Percentiles rank a stretch among this genome's conserved stretches.
Conservation (phyloP, 345 rosid genomes). For the Mallotus nudiflorus region DNA sequence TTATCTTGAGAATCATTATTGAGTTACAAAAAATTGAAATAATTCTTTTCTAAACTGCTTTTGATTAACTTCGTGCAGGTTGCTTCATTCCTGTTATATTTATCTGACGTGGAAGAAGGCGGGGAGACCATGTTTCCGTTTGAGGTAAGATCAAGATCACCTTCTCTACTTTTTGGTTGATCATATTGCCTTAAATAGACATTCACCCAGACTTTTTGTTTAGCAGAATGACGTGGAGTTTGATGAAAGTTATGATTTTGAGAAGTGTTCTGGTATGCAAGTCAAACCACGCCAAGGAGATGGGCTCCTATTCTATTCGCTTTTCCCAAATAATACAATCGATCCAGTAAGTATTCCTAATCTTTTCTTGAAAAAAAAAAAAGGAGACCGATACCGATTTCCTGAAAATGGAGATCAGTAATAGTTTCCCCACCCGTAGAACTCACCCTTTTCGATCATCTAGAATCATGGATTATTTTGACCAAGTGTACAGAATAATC, state of each 20-base stretch:
- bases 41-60: neutral
- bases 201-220: constrained; percentile 8
- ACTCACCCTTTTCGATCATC: neutral
- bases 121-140: constrained; percentile 71
- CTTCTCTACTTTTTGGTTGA: constrained; percentile 5
- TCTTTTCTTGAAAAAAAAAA: neutral
- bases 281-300: constrained; percentile 67
- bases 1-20: neutral
- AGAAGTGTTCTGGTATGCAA: constrained; percentile 52
- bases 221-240: constrained; percentile 47
- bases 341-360: constrained; percentile 39
- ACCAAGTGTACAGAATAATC: too few relatives aligned
- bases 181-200: constrained; percentile 5
- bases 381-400: neutral
- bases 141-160: constrained; percentile 45
- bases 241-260: constrained; percentile 48
- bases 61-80: constrained; percentile 35
- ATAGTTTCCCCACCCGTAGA: neutral
- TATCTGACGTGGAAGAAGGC: constrained; percentile 66
- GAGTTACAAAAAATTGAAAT: neutral
- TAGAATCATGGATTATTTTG: too few relatives aligned
- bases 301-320: constrained; percentile 61
- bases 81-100: constrained; percentile 61
- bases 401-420: neutral
- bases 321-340: constrained; percentile 57